Base-by-base conservation (phyloP, 108 stramenopile species). In the Pseudonitzschia multiseries region DNA sequence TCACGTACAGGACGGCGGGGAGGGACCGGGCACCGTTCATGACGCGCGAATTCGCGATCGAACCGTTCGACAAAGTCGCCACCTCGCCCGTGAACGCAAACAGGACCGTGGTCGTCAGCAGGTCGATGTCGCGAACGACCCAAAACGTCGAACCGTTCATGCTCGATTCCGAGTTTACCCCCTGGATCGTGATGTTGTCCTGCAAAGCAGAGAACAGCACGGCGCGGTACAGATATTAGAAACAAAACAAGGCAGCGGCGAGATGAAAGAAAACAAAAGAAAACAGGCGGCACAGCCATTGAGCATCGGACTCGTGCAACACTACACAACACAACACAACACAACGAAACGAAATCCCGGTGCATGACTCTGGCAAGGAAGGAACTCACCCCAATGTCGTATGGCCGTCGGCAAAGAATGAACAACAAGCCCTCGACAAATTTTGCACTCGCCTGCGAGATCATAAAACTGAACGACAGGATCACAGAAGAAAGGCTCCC, bases 11-110 rank as follows among this genome's bases (percentile, higher is more conserved):
- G 0, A 66, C 31, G 8, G 86, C 89, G 59, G 85, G 81, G 0
- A 79, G 84, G 24, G 89, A 90, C 46, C 89, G 81, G 14, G 83
- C 81, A 18, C 82, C 84, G 65, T 93, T 93, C 70, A 90, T 84
- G 41, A 90, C 85, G 22, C 92, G 60, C 13, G 80, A 73, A 32
- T 69, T 64, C 9, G 92, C 89, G 15, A 93, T 63, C 6, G 82
- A 77, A n/a, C 88, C 86, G 69, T 93, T 93, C 4, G 87, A 85
- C 36, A 82, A 69, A 26, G 86, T 89, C n/a, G 88, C 87, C 2
- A 83, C 79, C 72, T 93, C 92, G 57, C 87, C 88, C 13, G 93
- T 93, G 42, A 84, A 22, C 80, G 79, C 14, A 67, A 54, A 71
- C 41, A 78, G 51, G 24, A 75, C 41, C 9, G 74, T 68, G 21